Conservation (phyloP, 2,329 filamentous ascomycete species). For the Fusarium staphyleae region DNA sequence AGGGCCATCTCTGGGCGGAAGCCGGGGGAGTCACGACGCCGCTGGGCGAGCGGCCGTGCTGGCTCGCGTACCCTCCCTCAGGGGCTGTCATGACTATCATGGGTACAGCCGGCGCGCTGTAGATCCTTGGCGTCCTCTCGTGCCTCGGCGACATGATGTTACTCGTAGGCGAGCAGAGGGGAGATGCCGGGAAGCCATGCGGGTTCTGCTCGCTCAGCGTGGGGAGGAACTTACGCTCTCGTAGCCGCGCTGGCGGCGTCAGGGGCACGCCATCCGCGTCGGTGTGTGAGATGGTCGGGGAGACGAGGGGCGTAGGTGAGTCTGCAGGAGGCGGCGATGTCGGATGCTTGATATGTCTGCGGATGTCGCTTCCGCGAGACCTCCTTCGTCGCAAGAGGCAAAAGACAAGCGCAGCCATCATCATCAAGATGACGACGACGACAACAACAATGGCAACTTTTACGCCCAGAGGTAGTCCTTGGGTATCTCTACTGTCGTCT, state of each 20-base stretch:
- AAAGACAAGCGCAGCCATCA: constrained; percentile 48
- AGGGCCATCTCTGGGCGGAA: constrained; percentile 5
- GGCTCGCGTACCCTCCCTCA: constrained; percentile 12
- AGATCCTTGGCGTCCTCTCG: constrained; percentile 33
- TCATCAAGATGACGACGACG: constrained; percentile 49
- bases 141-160: constrained; percentile 48
- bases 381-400: constrained; percentile 47
- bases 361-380: constrained; percentile 13
- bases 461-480: constrained; percentile 47
- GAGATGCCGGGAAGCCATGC: constrained; percentile 47
- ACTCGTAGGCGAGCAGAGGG: constrained; percentile 48
- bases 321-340: constrained; percentile 39
- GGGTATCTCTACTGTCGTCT: not conserved
- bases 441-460: constrained; percentile 56
- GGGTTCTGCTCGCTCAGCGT: constrained; percentile 9
- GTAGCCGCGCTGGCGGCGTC: constrained; percentile 57
- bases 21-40: constrained; percentile 13
- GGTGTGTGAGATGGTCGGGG: constrained; percentile 44
- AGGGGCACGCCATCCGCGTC: constrained; percentile 40
- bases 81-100: constrained; percentile 30
- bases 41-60: constrained; percentile 1
- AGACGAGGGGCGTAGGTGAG: constrained; percentile 54
- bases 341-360: constrained; percentile 32
- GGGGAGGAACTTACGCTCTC: constrained; percentile 55
- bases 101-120: constrained; percentile 19